Conservation (phyloP, 768 basidiomycete genomes). For the Suillus paluster region DNA sequence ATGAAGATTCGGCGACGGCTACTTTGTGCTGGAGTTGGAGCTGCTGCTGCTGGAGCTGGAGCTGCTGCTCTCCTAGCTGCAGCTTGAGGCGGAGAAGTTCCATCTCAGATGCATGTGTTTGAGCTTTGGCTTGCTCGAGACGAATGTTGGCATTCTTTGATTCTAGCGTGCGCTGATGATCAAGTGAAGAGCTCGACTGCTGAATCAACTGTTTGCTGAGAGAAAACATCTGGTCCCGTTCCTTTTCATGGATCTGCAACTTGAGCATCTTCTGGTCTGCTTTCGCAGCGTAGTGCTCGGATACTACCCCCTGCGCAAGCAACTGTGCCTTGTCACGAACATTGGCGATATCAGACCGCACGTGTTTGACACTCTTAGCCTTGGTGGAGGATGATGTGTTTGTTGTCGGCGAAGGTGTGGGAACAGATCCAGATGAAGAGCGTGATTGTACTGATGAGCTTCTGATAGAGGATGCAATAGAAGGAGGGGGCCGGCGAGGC, state of each 20-base stretch:
- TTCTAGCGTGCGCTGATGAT: background rate
- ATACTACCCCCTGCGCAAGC: background rate
- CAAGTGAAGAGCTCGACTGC: background rate
- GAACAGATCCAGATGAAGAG: background rate
- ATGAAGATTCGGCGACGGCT: too few relatives aligned
- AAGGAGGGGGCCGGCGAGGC: background rate
- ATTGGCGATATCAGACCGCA: background rate
- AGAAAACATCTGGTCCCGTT: background rate
- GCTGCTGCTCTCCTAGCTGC: too few relatives aligned
- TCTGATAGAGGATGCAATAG: background rate
- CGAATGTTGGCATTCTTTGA: background rate
- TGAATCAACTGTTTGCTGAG: too few relatives aligned
- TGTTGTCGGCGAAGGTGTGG: background rate
- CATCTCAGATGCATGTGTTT: background rate
- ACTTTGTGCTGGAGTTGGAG: too few relatives aligned
- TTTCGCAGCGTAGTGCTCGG: background rate
- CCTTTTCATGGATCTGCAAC: background rate
- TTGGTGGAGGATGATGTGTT: too few relatives aligned
- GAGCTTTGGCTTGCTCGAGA: background rate
- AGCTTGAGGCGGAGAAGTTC: background rate
- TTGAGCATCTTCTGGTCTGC: background rate
- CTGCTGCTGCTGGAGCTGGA: too few relatives aligned
- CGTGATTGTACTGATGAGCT: background rate
- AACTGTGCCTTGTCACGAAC: background rate
- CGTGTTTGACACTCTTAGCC: background rate